Conservation (phyloP, 768 basidiomycete genomes). For the Suillus ampliporus region DNA sequence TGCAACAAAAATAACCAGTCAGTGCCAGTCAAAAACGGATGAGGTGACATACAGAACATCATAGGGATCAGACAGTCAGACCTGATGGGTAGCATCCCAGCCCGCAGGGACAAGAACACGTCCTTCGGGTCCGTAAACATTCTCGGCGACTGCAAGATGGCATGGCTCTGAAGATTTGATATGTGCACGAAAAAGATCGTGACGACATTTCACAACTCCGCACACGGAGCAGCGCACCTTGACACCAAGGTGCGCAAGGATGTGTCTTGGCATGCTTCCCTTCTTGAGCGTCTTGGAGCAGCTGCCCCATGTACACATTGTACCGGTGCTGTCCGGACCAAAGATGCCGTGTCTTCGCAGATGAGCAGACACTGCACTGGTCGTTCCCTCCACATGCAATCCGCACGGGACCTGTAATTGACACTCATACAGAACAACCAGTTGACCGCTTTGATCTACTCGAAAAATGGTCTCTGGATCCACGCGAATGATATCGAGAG, state of each 20-base stretch:
- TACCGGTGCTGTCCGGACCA: not conserved
- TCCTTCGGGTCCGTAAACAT: not conserved
- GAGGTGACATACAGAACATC: not conserved
- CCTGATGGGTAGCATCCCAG: not conserved
- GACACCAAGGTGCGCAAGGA: conserved; percentile 10
- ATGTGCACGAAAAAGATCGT: not conserved
- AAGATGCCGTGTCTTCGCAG: conserved; percentile 11
- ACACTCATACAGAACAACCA: not conserved
- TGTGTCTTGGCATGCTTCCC: conserved; percentile 13
- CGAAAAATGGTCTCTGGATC: not conserved
- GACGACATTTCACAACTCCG: not conserved
- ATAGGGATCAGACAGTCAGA: not conserved
- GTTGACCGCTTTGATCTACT: not conserved
- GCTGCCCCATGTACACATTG: conserved; percentile 6
- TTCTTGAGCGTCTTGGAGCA: conserved; percentile 10
- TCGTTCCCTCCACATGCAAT: conserved; percentile 8
- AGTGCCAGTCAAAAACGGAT: not conserved
- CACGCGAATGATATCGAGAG: not conserved
- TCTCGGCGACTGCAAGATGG: not conserved
- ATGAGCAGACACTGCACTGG: conserved; percentile 6
- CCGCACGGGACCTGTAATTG: not conserved
- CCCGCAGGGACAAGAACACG: not conserved
- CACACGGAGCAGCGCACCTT: conserved; percentile 7
- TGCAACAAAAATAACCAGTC: too few species aligned
- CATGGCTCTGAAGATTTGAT: not conserved